Evolutionary conservation across 352 stramenopile genomes (phyloP).

Genomic region (Globisporangium abappressorium): DNA sequence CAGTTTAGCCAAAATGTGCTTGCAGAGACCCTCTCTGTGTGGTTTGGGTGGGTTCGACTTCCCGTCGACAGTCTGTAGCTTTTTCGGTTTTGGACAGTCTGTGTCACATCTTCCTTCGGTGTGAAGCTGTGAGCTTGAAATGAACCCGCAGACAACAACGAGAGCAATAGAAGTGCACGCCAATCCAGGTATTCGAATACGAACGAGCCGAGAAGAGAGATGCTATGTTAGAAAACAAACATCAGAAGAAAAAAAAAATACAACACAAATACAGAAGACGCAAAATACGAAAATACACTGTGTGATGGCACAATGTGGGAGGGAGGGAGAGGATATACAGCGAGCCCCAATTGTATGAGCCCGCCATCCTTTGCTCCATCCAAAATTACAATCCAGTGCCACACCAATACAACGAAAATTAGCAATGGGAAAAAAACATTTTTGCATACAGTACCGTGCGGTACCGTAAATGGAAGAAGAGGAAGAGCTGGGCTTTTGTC

Average conservation of each 20-base stretch:
- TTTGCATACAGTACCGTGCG: not conserved
- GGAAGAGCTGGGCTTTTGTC: not conserved
- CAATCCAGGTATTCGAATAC: not conserved
- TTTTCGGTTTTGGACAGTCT: too few relatives aligned
- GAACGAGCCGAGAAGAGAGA: not conserved
- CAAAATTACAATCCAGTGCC: not conserved
- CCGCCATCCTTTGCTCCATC: not conserved
- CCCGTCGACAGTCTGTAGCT: not conserved
- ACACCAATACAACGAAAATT: not conserved
- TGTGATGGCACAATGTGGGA: not conserved
- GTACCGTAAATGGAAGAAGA: conserved; percentile 1
- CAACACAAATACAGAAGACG: not conserved
- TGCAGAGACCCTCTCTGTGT: not conserved
- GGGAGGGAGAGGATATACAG: not conserved
- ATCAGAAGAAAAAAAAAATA: not conserved
- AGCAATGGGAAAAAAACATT: not conserved
- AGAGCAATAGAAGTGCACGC: not conserved
- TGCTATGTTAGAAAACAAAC: too few relatives aligned
- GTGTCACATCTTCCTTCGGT: not conserved
- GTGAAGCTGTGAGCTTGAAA: not conserved
- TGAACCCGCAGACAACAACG: not conserved
- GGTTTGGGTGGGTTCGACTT: not conserved
- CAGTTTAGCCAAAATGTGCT: not conserved
- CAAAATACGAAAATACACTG: not conserved
- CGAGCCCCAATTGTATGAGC: not conserved